A percentile compares a stretch with the other conserved stretches of the same genome.
Evolutionary conservation across 768 basidiomycete genomes (phyloP).

Genomic region (Hortiboletus campestris): DNA sequence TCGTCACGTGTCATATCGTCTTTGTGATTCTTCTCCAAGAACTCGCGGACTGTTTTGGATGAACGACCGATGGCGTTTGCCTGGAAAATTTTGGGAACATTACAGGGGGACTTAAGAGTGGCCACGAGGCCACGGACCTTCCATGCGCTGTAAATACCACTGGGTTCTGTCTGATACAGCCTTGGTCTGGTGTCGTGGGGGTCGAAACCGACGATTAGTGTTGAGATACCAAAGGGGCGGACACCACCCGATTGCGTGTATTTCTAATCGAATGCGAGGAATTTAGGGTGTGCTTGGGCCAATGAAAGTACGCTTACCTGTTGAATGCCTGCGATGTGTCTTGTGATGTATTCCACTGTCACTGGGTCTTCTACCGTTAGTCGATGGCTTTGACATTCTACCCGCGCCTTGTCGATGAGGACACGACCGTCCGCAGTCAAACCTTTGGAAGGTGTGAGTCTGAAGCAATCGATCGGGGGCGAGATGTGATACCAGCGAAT

Average conservation of each 20-base stretch:
- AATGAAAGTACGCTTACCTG: slow-evolving; percentile 55
- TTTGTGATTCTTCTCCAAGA: slow-evolving; percentile 96
- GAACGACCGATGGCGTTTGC: slow-evolving; percentile 98
- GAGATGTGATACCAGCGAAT: slow-evolving; percentile 78
- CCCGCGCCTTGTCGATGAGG: slow-evolving; percentile 94
- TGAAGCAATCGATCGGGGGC: slow-evolving; percentile 1
- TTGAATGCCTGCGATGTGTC: slow-evolving; percentile 98
- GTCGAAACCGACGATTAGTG: slow-evolving; percentile 95
- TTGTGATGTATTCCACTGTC: slow-evolving; percentile 96
- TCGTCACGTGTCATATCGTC: slow-evolving; percentile 88
- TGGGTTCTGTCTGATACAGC: slow-evolving; percentile 95
- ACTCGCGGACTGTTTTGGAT: slow-evolving; percentile 97
- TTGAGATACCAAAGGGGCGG: slow-evolving; percentile 96
- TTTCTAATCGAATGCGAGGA: slow-evolving; percentile 46
- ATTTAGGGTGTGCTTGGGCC: background rate
- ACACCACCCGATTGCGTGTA: slow-evolving; percentile 99
- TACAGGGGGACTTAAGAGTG: background rate
- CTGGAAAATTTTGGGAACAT: slow-evolving; percentile 39
- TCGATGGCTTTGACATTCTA: slow-evolving; percentile 97
- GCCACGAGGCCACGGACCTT: slow-evolving; percentile 54
- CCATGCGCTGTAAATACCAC: slow-evolving; percentile 98
- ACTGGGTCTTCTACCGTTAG: slow-evolving; percentile 98
- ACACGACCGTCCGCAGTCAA: slow-evolving; percentile 97
- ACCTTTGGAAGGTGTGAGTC: slow-evolving; percentile 47
- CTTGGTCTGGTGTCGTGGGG: slow-evolving; percentile 85